These are phyloP conservation scores for Podaxis sp. DNA, from an alignment of 768 basidiomycete species.

Conservation along the genomic window DNA sequence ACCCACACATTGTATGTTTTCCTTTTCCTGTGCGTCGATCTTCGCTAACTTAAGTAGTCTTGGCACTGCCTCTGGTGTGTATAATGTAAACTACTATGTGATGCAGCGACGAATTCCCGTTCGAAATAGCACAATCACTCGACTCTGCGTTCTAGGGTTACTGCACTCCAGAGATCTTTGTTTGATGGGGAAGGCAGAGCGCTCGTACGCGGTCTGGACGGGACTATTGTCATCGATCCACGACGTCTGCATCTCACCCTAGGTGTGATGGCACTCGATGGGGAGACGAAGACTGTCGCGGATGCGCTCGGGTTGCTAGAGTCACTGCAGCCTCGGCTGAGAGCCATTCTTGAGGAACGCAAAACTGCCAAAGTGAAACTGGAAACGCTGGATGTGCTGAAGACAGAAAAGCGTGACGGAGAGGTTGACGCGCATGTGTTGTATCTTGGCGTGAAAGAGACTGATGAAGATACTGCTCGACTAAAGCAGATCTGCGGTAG, in stretches of 20 bases:
- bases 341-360: conserved; percentile 28
- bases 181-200: conserved; percentile 26
- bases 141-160: conserved; percentile 29
- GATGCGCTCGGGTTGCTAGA: conserved; percentile 40
- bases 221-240: conserved; percentile 52
- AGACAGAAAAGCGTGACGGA: conserved; percentile 21
- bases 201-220: conserved; percentile 51
- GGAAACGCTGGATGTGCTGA: conserved; percentile 44
- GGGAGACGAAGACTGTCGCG: conserved; percentile 28
- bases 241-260: conserved; percentile 67
- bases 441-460: conserved; percentile 43
- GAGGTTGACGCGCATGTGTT: conserved; percentile 47
- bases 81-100: background rate
- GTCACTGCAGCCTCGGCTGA: conserved; percentile 37
- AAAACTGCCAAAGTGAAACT: conserved; percentile 32
- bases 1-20: conserved; percentile 29
- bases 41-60: conserved; percentile 16
- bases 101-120: background rate
- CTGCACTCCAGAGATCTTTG: conserved; percentile 36
- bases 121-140: conserved; percentile 28
- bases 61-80: conserved; percentile 29
- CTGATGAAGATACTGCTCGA: conserved; percentile 22
- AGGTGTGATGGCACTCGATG: conserved; percentile 63
- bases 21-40: background rate
- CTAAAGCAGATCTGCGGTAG: conserved; percentile 28